A percentile compares a stretch with the other conserved stretches of the same genome.
Conservation (phyloP, 768 basidiomycete genomes). For the Strobilomyces confusus region DNA sequence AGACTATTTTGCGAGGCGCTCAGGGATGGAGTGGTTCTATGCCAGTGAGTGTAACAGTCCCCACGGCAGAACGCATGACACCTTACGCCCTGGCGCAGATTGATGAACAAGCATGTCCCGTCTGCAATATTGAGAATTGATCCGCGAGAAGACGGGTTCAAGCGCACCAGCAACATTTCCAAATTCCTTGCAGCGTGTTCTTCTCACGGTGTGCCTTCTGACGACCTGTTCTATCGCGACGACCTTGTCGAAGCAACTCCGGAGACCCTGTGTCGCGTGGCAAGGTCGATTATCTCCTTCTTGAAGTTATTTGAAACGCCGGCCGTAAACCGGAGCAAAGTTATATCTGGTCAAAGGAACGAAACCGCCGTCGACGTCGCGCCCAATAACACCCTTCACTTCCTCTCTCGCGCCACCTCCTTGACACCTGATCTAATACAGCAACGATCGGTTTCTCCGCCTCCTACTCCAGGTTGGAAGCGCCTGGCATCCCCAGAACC, state of each 20-base stretch:
- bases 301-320: conserved; percentile 59
- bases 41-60: conserved; percentile 63
- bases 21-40: conserved; percentile 81
- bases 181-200: conserved; percentile 76
- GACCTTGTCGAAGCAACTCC: conserved; percentile 60
- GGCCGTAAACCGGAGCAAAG: conserved; percentile 41
- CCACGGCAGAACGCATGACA: conserved; percentile 5
- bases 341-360: conserved; percentile 40
- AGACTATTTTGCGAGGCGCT: conserved; percentile 70
- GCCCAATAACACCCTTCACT: conserved; percentile 38
- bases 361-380: conserved; percentile 20
- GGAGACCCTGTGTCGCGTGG: conserved; percentile 68
- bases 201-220: conserved; percentile 56
- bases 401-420: conserved; percentile 43
- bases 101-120: conserved; percentile 74
- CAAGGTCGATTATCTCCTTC: conserved; percentile 66
- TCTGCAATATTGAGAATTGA: conserved; percentile 59
- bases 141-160: conserved; percentile 60
- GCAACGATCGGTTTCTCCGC: conserved; percentile 38
- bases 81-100: conserved; percentile 37
- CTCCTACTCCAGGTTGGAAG: conserved; percentile 35
- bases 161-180: conserved; percentile 66
- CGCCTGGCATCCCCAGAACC: conserved; percentile 49
- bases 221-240: conserved; percentile 64
- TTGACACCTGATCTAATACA: conserved; percentile 59